These are phyloP conservation scores for Salix purpurea DNA, from an alignment of 345 rosid genomes.

Conservation along the genomic window DNA sequence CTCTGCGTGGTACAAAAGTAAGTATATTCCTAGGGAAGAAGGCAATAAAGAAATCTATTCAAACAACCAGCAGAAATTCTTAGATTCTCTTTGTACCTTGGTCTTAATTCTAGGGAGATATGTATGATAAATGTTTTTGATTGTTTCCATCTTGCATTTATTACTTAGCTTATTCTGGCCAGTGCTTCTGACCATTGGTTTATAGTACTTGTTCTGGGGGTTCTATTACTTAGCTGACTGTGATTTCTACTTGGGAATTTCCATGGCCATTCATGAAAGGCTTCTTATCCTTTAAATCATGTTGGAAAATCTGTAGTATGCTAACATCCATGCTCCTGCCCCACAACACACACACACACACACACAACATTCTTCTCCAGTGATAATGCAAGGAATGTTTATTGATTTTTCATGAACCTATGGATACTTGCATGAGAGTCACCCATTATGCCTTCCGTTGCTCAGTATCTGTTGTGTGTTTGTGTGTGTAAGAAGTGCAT, in stretches of 20 bases:
- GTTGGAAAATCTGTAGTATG: not conserved
- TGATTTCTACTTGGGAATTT: conserved; percentile 1
- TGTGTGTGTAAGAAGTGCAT: not conserved
- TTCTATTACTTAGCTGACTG: not conserved
- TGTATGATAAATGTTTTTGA: not conserved
- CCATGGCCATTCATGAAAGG: not conserved
- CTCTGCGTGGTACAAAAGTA: conserved; percentile 83
- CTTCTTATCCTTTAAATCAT: not conserved
- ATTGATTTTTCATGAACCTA: not conserved
- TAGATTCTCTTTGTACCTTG: not conserved
- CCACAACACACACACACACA: no score
- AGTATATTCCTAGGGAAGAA: conserved; percentile 6
- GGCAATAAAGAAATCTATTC: not conserved
- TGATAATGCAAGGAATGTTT: no score
- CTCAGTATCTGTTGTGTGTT: not conserved
- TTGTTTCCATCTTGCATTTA: not conserved
- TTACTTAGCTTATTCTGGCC: not conserved
- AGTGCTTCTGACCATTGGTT: no score
- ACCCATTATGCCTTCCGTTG: not conserved
- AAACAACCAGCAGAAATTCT: not conserved
- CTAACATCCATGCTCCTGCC: no score
- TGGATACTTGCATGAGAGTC: not conserved
- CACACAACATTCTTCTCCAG: no score
- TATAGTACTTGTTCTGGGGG: not conserved
- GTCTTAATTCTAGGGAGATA: not conserved